Evolutionary conservation across 768 basidiomycete species (phyloP).

Genomic region (Panellus pusillus): DNA sequence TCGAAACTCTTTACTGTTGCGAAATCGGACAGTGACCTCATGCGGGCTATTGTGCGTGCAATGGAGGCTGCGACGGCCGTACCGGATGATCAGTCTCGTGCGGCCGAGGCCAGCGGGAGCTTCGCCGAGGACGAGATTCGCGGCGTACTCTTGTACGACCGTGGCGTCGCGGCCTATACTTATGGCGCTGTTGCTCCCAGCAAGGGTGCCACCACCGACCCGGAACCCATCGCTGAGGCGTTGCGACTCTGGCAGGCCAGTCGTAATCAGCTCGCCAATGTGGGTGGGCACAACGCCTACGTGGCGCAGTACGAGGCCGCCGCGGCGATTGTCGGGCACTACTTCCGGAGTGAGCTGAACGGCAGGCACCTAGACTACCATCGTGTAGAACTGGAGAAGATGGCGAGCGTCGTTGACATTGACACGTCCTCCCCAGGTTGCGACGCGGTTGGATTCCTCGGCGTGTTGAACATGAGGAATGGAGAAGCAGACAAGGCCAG

Average conservation of each 20-base stretch:
- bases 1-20: background rate
- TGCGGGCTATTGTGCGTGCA: background rate
- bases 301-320: background rate
- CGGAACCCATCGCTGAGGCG: background rate
- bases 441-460: background rate
- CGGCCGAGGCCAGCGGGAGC: background rate
- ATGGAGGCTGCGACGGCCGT: background rate
- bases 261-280: background rate
- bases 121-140: background rate
- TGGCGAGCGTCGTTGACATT: background rate
- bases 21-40: background rate
- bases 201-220: background rate
- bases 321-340: background rate
- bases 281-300: background rate
- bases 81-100: background rate
- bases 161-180: background rate
- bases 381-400: background rate
- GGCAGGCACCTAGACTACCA: background rate
- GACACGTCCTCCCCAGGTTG: background rate
- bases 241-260: background rate
- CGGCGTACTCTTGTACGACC: background rate
- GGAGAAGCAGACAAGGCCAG: background rate
- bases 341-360: background rate
- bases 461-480: background rate
- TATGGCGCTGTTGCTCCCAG: background rate